phyloP scores from a whole-genome alignment of 2,329 filamentous ascomycete species.

The Colletotrichum tamarilloi region DNA sequence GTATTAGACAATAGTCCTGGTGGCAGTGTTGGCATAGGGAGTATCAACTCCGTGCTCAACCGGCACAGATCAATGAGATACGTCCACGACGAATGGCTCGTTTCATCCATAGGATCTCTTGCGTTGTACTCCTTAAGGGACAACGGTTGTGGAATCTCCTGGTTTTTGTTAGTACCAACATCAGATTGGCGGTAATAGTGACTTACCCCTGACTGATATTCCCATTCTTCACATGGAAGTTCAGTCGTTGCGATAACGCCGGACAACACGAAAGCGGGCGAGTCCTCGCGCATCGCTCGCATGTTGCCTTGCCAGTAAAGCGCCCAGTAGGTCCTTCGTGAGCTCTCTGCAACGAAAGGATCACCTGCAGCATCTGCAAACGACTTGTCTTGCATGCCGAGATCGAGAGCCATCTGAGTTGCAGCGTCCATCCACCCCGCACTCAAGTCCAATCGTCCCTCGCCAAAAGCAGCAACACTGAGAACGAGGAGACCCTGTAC shows the following conservation, averaged over 20 bases:
- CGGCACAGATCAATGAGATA: conserved; percentile 51
- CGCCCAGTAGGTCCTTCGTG: conserved; percentile 54
- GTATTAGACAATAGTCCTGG: conserved; percentile 40
- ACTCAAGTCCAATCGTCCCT: conserved; percentile 43
- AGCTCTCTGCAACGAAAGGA: conserved; percentile 51
- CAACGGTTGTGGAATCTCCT: conserved; percentile 46
- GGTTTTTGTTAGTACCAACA: conserved; percentile 33
- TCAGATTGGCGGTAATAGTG: not conserved
- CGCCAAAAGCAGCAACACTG: conserved; percentile 44
- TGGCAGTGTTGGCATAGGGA: conserved; percentile 41
- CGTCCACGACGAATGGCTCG: conserved; percentile 51
- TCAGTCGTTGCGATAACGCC: conserved; percentile 47
- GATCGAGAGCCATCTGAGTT: conserved; percentile 44
- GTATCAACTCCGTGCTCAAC: conserved; percentile 46
- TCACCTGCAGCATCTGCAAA: conserved; percentile 47
- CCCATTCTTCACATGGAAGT: conserved; percentile 53
- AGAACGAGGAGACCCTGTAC: conserved; percentile 47
- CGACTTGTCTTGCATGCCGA: conserved; percentile 46
- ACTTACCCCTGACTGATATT: conserved; percentile 51
- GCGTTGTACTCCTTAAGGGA: conserved; percentile 49
- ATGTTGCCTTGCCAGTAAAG: conserved; percentile 46
- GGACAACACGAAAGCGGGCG: conserved; percentile 41
- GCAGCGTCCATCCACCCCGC: conserved; percentile 43
- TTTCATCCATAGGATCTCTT: conserved; percentile 47
- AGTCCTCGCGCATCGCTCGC: conserved; percentile 38